Evolutionary conservation across 139 green algal species (phyloP).

Genomic region (Chlamydomonas schloesseri): DNA sequence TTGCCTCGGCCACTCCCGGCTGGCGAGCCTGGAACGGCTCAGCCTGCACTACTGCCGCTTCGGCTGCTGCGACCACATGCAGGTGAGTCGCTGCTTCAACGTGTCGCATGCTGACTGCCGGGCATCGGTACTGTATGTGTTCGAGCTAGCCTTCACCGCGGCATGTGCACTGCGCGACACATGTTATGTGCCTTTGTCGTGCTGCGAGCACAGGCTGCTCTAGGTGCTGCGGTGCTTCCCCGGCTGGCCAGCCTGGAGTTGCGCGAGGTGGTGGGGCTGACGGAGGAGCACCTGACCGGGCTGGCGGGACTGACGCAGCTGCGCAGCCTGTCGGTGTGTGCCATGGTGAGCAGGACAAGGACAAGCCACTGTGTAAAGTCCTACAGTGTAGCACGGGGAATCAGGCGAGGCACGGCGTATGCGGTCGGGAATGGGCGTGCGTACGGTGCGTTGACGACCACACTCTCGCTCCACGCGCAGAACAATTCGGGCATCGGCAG

Average conservation of each 20-base stretch:
- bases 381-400: too few relatives aligned
- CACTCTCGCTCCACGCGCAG: neutral
- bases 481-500: neutral
- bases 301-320: neutral
- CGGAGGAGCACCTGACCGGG: neutral
- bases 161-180: too few relatives aligned
- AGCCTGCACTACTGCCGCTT: constrained; percentile 5
- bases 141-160: neutral
- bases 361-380: too few relatives aligned
- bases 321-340: neutral
- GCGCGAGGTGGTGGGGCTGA: neutral
- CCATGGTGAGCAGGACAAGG: constrained; percentile 22
- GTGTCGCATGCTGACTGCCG: neutral
- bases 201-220: constrained; percentile 12
- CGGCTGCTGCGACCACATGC: constrained; percentile 11
- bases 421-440: too few relatives aligned
- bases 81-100: neutral
- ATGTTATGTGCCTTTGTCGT: too few relatives aligned
- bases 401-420: neutral
- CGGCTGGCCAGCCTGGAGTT: neutral
- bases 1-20: neutral
- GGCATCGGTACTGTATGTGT: neutral
- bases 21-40: neutral
- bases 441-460: too few relatives aligned
- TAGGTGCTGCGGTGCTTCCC: neutral